phyloP scores from a whole-genome alignment of 768 basidiomycete species.

The Ramaria sp. region DNA sequence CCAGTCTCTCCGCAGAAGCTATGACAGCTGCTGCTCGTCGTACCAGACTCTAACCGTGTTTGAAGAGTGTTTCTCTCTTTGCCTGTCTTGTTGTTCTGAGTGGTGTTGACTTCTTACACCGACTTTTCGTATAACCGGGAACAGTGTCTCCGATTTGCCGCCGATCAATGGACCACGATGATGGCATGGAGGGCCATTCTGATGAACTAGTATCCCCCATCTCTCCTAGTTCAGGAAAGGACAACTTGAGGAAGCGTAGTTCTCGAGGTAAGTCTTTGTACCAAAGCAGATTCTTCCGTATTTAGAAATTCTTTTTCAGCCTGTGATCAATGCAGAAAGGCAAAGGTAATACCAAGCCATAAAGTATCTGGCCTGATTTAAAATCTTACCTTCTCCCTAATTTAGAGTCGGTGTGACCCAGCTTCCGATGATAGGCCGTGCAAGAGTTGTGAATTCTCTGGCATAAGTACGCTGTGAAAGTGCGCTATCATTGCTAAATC shows the following conservation, averaged over 20 bases:
- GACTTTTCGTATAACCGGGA: too few species aligned
- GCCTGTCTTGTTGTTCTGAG: too few species aligned
- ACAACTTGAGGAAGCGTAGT: neutral
- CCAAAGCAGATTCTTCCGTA: neutral
- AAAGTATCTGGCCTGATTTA: too few species aligned
- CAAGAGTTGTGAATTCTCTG: neutral
- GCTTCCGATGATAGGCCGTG: neutral
- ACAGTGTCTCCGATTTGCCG: neutral
- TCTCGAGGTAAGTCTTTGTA: neutral
- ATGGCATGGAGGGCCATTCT: neutral
- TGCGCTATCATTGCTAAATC: neutral
- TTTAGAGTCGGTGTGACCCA: constrained; percentile 1
- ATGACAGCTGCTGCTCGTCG: too few species aligned
- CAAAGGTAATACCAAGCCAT: neutral
- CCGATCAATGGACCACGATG: neutral
- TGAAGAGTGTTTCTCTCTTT: too few species aligned
- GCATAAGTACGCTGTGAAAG: neutral
- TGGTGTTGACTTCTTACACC: too few species aligned
- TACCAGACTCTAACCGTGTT: too few species aligned
- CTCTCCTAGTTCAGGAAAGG: neutral
- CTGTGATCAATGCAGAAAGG: constrained; percentile 3
- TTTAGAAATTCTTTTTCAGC: neutral
- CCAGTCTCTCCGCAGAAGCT: too few species aligned
- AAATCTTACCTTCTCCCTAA: too few species aligned
- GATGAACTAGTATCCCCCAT: neutral